These are phyloP conservation scores for Alternaria alternata DNA, from an alignment of 2,329 filamentous ascomycete species.

Conservation along the genomic window DNA sequence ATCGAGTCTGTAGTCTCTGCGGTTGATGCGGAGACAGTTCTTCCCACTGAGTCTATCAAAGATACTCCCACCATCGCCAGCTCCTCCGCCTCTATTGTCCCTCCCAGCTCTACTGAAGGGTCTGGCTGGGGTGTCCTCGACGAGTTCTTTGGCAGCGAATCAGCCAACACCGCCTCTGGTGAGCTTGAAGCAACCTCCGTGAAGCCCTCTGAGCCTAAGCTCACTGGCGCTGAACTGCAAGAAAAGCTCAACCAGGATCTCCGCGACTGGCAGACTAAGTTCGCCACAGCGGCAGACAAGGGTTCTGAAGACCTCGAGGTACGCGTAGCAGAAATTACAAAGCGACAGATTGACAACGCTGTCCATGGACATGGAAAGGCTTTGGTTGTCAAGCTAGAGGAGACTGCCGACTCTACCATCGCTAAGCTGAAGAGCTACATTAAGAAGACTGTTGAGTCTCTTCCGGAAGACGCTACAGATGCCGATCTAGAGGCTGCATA, in stretches of 20 bases:
- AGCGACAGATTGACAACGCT: conserved; percentile 71
- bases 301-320: conserved; percentile 74
- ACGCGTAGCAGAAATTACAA: conserved; percentile 74
- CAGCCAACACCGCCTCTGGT: conserved; percentile 30
- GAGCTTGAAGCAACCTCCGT: conserved; percentile 25
- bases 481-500: conserved; percentile 61
- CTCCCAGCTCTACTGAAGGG: conserved; percentile 31
- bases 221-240: conserved; percentile 55
- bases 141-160: conserved; percentile 40
- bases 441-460: conserved; percentile 59
- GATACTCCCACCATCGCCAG: conserved; percentile 31
- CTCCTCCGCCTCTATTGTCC: conserved; percentile 27
- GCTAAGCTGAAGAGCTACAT: conserved; percentile 73
- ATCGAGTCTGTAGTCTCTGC: conserved; percentile 67
- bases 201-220: conserved; percentile 32
- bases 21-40: conserved; percentile 51
- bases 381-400: conserved; percentile 73
- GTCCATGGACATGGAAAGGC: conserved; percentile 71
- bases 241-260: conserved; percentile 79
- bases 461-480: conserved; percentile 67
- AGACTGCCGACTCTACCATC: conserved; percentile 70
- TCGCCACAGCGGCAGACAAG: conserved; percentile 83
- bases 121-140: conserved; percentile 44
- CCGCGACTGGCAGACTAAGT: conserved; percentile 85
- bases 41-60: conserved; percentile 26